phyloP scores from a whole-genome alignment of 1,139 yeast species.

The Kodamaea arcana region DNA sequence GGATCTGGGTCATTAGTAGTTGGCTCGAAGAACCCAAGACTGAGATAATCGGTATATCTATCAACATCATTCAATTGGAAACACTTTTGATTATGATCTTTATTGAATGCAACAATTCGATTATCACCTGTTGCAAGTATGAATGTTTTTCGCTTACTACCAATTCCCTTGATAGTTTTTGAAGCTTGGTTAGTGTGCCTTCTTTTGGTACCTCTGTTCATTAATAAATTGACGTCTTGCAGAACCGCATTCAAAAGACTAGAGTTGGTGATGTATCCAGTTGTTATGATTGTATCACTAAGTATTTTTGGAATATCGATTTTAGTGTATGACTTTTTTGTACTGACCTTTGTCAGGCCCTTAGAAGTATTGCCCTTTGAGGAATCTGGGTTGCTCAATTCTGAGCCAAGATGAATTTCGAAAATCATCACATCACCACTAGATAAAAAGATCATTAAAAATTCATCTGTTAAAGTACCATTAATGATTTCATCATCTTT shows the following conservation, averaged over 20 bases:
- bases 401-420: slow-evolving; percentile 39
- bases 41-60: slow-evolving; percentile 50
- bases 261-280: slow-evolving; percentile 59
- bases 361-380: too few relatives aligned
- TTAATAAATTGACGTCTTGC: slow-evolving; percentile 33
- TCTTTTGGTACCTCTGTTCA: slow-evolving; percentile 30
- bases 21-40: slow-evolving; percentile 54
- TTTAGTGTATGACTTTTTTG: slow-evolving; percentile 21
- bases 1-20: slow-evolving; percentile 69
- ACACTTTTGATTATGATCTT: slow-evolving; percentile 62
- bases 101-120: slow-evolving; percentile 59
- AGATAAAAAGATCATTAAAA: slow-evolving; percentile 48
- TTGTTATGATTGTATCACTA: slow-evolving; percentile 60
- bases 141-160: slow-evolving; percentile 48
- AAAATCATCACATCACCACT: slow-evolving; percentile 55
- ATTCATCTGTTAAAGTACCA: slow-evolving; percentile 49
- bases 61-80: slow-evolving; percentile 61
- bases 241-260: slow-evolving; percentile 38
- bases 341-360: too few relatives aligned
- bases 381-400: too few relatives aligned
- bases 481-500: slow-evolving; percentile 48
- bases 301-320: slow-evolving; percentile 49
- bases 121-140: slow-evolving; percentile 75
- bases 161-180: slow-evolving; percentile 13
- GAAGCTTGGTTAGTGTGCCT: slow-evolving; percentile 13